Base-by-base conservation (phyloP, 1,284 basidiomycete genomes). In the Moniliella sp. region DNA sequence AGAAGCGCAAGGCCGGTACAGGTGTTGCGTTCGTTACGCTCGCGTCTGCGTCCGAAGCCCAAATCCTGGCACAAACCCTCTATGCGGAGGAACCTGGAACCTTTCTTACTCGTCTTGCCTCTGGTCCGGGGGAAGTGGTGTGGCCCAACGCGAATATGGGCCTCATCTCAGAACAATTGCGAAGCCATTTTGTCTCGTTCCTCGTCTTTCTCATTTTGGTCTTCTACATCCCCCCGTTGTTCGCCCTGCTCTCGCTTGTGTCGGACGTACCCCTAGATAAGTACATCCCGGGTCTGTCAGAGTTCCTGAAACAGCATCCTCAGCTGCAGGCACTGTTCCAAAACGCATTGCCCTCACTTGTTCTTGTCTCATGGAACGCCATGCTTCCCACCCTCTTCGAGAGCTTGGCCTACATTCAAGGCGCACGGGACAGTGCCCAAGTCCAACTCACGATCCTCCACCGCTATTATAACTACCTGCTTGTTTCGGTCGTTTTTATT, bases 401-500 rank as follows among this genome's bases (percentile, higher is more conserved):
- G 65, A 78, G 81, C 28, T 83, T 79, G 0, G 84, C 44, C 9
- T 42, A 86, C 53, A 64, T 76, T 26, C 81, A 97, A 59, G 88
- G 84, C 0, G 75, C 77, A 53, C 74, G 73, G 30, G 81, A 88
- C 2, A 67, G 81, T 25, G 88, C 82, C 51, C 77, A 79, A 70
- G 73, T 91, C 27, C 88, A 97, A 56, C 86, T 83, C 54, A 84
- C 82, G 0, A 64, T 94, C 26, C 62, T 94, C 57, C 80, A 78
- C 50, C 94, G 93, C 34, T 28, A 36, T 31, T 43, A 11, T n/a
- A 15, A 21, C 27, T 93, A 93, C 66, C 69, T 97, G 0, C 69
- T 97, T 37, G 68, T 84, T 60, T 86, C 86, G 44, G 86, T 93
- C 27, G 76, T 97, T 18, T 91, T 94, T 63, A 82, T 93, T 44